Conservation (phyloP, 257 asterid species). For the Penstemon davidsonii region DNA sequence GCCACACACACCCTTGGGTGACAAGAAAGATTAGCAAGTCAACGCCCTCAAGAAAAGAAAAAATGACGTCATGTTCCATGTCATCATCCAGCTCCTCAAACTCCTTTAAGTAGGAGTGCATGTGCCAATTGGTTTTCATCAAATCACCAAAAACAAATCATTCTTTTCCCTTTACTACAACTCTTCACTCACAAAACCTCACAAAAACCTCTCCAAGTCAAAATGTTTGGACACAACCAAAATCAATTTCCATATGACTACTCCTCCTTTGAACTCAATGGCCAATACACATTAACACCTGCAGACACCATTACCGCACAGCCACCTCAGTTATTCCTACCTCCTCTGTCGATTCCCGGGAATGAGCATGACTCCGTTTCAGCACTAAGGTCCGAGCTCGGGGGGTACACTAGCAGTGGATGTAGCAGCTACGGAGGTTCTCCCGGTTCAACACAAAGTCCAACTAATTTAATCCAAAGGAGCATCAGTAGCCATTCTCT, state of each 20-base stretch:
- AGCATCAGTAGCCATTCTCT: slow-evolving; percentile 71
- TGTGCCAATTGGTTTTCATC: slow-evolving; percentile 33
- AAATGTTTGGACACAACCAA: slow-evolving; percentile 57
- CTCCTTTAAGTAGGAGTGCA: slow-evolving; percentile 52
- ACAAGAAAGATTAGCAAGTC: slow-evolving; percentile 46
- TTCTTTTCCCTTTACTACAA: slow-evolving; percentile 6
- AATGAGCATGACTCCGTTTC: slow-evolving; percentile 49
- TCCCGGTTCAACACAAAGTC: slow-evolving; percentile 40
- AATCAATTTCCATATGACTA: slow-evolving; percentile 36
- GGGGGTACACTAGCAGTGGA: slow-evolving; percentile 60
- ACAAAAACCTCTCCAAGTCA: slow-evolving; percentile 6
- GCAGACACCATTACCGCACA: slow-evolving; percentile 27
- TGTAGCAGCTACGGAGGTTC: slow-evolving; percentile 76
- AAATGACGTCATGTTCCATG: slow-evolving; percentile 60
- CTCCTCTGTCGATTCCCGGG: slow-evolving; percentile 51
- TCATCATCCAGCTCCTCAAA: slow-evolving; percentile 52
- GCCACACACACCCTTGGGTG: slow-evolving; percentile 26
- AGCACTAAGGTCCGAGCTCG: slow-evolving; percentile 49
- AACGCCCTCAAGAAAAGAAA: slow-evolving; percentile 31
- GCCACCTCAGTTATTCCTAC: slow-evolving; percentile 34
- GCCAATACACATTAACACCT: slow-evolving; percentile 30
- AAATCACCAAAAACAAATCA: slow-evolving; percentile 11
- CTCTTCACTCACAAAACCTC: slow-evolving; percentile 18
- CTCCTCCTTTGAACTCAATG: slow-evolving; percentile 34
- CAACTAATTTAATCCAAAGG: slow-evolving; percentile 47